phyloP scores from a whole-genome alignment of 2,329 filamentous ascomycete genomes.

The Nigrospora osmanthi region DNA sequence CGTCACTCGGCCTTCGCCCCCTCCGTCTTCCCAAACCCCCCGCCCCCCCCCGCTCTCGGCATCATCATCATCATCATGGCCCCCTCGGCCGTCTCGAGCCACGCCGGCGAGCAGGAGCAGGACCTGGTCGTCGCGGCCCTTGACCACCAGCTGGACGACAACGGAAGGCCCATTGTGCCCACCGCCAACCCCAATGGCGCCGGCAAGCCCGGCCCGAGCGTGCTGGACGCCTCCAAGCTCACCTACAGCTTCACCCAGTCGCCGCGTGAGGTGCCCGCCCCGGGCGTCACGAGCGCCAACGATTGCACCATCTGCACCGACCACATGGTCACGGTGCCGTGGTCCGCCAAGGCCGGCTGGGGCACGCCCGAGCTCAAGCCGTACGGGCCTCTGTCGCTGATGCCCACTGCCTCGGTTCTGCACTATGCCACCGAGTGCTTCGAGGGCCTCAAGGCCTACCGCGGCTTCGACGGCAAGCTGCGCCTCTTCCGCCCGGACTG shows the following conservation, averaged over 20 bases:
- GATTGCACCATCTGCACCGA: conserved; percentile 60
- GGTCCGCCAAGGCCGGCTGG: conserved; percentile 57
- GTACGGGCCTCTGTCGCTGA: conserved; percentile 58
- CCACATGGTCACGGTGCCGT: conserved; percentile 71
- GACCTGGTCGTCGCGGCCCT: conserved; percentile 45
- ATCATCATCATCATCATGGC: conserved; percentile 36
- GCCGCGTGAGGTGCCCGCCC: conserved; percentile 16
- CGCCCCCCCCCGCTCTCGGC: not conserved
- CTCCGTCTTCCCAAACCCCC: not conserved
- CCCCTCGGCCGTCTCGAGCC: conserved; percentile 35
- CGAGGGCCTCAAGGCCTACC: conserved; percentile 66
- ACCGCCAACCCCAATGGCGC: conserved; percentile 20
- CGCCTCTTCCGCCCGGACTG: conserved; percentile 59
- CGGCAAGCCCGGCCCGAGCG: conserved; percentile 41
- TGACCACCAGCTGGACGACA: conserved; percentile 36
- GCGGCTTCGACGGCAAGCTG: conserved; percentile 56
- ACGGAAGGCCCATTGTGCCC: conserved; percentile 17
- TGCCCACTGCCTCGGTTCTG: conserved; percentile 60
- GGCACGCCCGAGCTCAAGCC: conserved; percentile 55
- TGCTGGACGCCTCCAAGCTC: conserved; percentile 55
- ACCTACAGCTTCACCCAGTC: conserved; percentile 34
- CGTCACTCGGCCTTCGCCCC: too few relatives aligned
- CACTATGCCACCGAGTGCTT: conserved; percentile 76
- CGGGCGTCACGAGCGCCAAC: conserved; percentile 20
- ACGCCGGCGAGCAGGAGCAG: conserved; percentile 33